These are phyloP conservation scores for Ichthyophthirius multifiliis DNA, from an alignment of 169 alveolate species.

Conservation along the genomic window DNA sequence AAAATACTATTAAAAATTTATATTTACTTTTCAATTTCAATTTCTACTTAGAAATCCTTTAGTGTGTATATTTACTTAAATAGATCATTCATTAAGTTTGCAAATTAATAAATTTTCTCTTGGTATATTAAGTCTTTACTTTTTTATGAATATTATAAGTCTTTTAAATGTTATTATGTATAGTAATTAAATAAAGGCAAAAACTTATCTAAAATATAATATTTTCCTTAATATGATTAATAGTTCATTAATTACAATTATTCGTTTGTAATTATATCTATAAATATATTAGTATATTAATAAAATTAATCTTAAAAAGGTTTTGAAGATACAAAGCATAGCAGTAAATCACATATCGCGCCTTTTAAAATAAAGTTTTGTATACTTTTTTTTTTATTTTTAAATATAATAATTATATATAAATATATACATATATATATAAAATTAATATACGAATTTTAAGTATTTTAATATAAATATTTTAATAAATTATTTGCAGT, in stretches of 20 bases:
- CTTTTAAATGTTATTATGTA: background rate
- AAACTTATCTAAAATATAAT: background rate
- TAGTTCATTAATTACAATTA: background rate
- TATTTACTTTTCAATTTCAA: background rate
- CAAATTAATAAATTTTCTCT: no score
- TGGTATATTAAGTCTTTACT: no score
- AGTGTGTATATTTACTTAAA: background rate
- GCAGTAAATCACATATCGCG: background rate
- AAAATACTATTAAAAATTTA: background rate
- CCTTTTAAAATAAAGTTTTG: background rate
- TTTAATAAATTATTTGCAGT: no score
- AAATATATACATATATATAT: no score
- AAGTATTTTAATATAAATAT: no score
- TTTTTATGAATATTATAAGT: no score
- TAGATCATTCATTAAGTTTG: background rate
- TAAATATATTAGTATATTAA: background rate
- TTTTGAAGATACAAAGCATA: background rate
- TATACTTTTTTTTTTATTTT: background rate
- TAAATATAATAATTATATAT: no score
- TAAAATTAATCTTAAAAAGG: background rate
- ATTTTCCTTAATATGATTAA: background rate
- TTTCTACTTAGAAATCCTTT: background rate
- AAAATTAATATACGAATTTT: no score
- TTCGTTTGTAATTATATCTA: background rate
- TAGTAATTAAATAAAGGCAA: background rate